phyloP scores from a whole-genome alignment of 768 basidiomycete genomes.

The Lactarius quietus region DNA sequence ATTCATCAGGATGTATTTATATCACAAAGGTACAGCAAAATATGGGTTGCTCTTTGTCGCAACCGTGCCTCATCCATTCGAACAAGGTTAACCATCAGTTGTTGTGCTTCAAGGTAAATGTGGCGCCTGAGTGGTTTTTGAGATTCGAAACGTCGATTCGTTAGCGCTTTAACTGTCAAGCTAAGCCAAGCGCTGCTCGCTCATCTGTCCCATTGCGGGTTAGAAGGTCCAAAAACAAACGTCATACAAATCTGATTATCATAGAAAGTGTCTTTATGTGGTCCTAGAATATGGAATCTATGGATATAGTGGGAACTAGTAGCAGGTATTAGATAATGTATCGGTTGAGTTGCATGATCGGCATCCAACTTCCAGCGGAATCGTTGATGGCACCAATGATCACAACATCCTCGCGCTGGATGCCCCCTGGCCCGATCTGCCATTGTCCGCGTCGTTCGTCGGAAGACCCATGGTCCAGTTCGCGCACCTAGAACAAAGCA shows the following conservation, averaged over 20 bases:
- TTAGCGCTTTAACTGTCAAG: too few species aligned
- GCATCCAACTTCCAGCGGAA: conserved; percentile 4
- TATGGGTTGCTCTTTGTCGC: too few species aligned
- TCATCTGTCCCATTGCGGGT: not conserved
- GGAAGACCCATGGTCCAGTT: not conserved
- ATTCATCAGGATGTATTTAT: too few species aligned
- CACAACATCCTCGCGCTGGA: not conserved
- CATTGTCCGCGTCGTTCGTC: not conserved
- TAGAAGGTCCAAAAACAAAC: not conserved
- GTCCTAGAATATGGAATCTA: not conserved
- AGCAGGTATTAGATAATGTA: not conserved
- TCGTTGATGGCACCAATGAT: conserved; percentile 3
- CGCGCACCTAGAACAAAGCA: not conserved
- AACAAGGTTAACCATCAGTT: too few species aligned
- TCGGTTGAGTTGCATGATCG: not conserved
- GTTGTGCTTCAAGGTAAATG: too few species aligned
- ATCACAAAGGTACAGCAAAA: too few species aligned
- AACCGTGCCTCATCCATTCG: too few species aligned
- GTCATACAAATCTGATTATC: too few species aligned
- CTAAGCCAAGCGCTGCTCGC: too few species aligned
- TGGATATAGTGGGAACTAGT: not conserved
- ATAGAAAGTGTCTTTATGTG: too few species aligned
- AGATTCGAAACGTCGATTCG: too few species aligned
- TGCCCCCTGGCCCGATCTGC: not conserved
- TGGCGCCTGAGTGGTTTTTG: too few species aligned